phyloP scores from a whole-genome alignment of 176 grass and related monocot species.

The Cenchrus americanus region DNA sequence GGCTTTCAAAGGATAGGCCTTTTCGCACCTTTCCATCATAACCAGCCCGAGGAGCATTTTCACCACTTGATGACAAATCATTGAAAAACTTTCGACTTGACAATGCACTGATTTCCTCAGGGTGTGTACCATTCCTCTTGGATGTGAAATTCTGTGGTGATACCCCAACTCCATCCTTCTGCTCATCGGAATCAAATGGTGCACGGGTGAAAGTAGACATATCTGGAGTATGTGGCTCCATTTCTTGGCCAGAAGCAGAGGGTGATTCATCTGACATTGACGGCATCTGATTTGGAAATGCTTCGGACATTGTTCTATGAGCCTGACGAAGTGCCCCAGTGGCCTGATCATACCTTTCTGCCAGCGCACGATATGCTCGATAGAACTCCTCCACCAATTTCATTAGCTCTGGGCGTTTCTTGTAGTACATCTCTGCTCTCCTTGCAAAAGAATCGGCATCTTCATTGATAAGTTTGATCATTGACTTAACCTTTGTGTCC shows the following conservation, averaged over 20 bases:
- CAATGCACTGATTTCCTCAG: conserved; percentile 56
- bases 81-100: conserved; percentile 62
- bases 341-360: conserved; percentile 83
- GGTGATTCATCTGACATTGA: conserved; percentile 66
- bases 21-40: conserved; percentile 67
- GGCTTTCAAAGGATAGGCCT: conserved; percentile 65
- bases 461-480: conserved; percentile 97
- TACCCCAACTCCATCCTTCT: conserved; percentile 51
- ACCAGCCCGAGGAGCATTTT: conserved; percentile 45
- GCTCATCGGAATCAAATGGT: conserved; percentile 64
- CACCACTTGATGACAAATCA: conserved; percentile 47
- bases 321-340: conserved; percentile 76
- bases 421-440: conserved; percentile 98
- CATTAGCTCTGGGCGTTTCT: conserved; percentile 92
- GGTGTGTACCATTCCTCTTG: conserved; percentile 73
- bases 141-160: conserved; percentile 44
- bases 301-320: conserved; percentile 88
- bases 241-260: conserved; percentile 43
- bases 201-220: conserved; percentile 38
- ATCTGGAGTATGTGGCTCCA: conserved; percentile 65
- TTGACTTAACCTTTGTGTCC: conserved; percentile 85
- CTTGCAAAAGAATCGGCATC: conserved; percentile 98
- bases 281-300: conserved; percentile 81
- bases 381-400: conserved; percentile 96
- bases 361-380: conserved; percentile 83